These are phyloP conservation scores for Biscogniauxia sp. DNA, from an alignment of 2,329 filamentous ascomycete genomes.

Conservation along the genomic window DNA sequence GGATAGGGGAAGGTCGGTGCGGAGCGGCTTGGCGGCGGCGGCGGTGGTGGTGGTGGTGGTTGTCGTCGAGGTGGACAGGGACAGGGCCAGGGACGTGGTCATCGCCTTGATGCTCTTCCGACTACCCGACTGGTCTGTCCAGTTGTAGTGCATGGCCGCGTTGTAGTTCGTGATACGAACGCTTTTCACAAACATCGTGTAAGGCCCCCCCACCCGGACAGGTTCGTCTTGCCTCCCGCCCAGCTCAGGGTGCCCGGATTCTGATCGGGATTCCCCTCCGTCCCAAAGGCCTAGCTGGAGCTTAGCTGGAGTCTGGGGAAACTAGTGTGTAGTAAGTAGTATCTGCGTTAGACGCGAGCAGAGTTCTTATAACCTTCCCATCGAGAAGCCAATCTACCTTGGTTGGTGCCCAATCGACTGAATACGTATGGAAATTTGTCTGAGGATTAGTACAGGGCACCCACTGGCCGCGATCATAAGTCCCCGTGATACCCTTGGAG, in stretches of 20 bases:
- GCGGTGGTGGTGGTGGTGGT: background rate
- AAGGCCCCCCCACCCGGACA: slow-evolving; percentile 16
- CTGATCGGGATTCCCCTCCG: slow-evolving; percentile 18
- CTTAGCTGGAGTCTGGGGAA: slow-evolving; percentile 19
- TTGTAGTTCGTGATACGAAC: slow-evolving; percentile 21
- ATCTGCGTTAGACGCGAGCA: slow-evolving; percentile 11
- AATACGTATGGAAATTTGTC: slow-evolving; percentile 20
- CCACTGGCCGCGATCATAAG: slow-evolving; percentile 11
- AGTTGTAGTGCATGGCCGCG: slow-evolving; percentile 19
- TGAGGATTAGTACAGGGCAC: slow-evolving; percentile 12
- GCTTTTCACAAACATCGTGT: slow-evolving; percentile 16
- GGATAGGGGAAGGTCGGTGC: slow-evolving; percentile 9
- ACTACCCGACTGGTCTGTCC: slow-evolving; percentile 17
- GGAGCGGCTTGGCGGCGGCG: slow-evolving; percentile 3
- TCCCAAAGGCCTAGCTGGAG: slow-evolving; percentile 20
- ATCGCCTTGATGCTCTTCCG: slow-evolving; percentile 11
- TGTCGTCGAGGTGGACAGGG: slow-evolving; percentile 6
- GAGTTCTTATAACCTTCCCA: slow-evolving; percentile 15
- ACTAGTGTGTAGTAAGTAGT: slow-evolving; percentile 10
- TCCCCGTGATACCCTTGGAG: slow-evolving; percentile 13
- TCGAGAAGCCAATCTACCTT: slow-evolving; percentile 19
- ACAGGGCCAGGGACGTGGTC: slow-evolving; percentile 6
- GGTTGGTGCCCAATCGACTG: slow-evolving; percentile 19
- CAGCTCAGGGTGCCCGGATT: slow-evolving; percentile 15
- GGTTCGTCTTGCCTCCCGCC: slow-evolving; percentile 18